Base-by-base conservation (phyloP, 1,139 yeast species). In the Pichia kudriavzevii region DNA sequence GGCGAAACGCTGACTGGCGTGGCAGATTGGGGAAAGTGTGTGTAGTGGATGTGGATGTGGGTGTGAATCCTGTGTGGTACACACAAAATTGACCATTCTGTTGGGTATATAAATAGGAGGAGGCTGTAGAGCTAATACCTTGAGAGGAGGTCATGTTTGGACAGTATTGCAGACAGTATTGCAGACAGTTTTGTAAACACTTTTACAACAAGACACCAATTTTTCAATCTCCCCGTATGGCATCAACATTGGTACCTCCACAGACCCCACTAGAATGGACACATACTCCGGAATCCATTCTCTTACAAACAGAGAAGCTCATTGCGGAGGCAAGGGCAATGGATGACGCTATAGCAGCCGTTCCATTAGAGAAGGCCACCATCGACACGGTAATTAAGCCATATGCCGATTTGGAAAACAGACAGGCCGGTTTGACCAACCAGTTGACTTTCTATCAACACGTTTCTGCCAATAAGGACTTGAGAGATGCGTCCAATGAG, bases 401-500 rank as follows among this genome's bases (percentile, higher is more conserved):
- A 11, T 66, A 62, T 40, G 70, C 76, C 11, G 55, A 63, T 26
- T 58, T 64, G 39, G 74, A 72, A 44, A 75, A 80, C 49, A 59
- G 56, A 19, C 62, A 64, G 32, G 57, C 62, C 6, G 65, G 67
- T 11, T 42, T 64, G 10, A 61, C 63, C 22, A 67, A 66, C 45
- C 78, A 70, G 45, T 52, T 79, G 46, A 63, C 76, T 5, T 82
- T 83, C 52, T 76, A 73, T 50, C 83, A 75, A 55, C 75, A 78
- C 46, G 88, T 83, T 13, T 77, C 88, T 3, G 50, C 75, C 10
- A 66, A 70, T 44, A 72, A 77, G 48, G 72, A 59, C 10, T 53
- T 81, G 23, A 70, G 94, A 49, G 84, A 80, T 44, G 85, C 87
- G 3, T 75, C 88, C 2, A 68, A 69, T 28, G 64, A 71, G 43